Base-by-base conservation (phyloP, 208 protist genomes). In the Tritrichomonas musculus region DNA sequence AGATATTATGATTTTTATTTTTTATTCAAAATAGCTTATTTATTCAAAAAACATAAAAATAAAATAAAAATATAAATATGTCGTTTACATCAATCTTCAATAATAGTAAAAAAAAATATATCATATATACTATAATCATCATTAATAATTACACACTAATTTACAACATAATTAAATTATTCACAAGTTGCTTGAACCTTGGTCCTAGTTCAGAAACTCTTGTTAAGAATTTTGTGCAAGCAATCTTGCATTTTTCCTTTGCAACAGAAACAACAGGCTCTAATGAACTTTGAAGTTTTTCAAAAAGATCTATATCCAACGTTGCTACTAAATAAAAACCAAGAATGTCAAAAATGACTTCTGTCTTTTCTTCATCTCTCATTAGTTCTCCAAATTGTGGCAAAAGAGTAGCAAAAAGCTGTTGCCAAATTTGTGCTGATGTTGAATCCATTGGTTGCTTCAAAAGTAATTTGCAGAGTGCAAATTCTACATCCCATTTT, bases 361-460 rank as follows among this genome's bases (percentile, higher is more conserved):
- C 77, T 57, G 77, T 39, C 77, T 39, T 88, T 39, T 88, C 77
- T 57, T 88, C 77, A 88, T 88, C 77, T 39, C 77, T 53, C 77
- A 88, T 88, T 36, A 88, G 57, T 39, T 88, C 77, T 8, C 47
- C 77, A 57, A 88, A 88, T 50, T 88, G 77, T 17, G 77, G 77
- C 13, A 30, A 53, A 27, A 88, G 41, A 57, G 41, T n/a, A 11
- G 41, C 47, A 39, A 88, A 88, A 5, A 88, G 27, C 57, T 57
- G 41, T 30, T 88, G 33, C 77, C 77, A 88, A n/a, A 57, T 88
- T n/a, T 88, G 77, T 39, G 77, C 77, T 1, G 77, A 88, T 57
- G 41, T 88, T n/a, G 77, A 88, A 39, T 88, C 77, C 77, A 88
- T 88, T 39, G 77, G 77, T n/a, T 88, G 77, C 47, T 88, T 88